phyloP scores from a whole-genome alignment of 768 basidiomycete species.

The Suillus discolor region DNA sequence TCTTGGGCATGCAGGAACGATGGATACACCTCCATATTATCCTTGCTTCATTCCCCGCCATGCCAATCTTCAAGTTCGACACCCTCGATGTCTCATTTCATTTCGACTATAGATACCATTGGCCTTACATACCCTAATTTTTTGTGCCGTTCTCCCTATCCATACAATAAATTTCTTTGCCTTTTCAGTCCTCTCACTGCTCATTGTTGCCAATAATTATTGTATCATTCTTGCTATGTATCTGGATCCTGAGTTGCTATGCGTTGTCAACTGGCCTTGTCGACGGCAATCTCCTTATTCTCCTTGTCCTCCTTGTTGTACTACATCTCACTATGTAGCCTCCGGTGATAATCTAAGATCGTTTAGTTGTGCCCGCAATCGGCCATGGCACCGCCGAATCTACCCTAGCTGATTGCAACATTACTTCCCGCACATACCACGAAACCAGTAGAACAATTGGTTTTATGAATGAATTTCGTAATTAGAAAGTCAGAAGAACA shows the following conservation, averaged over 20 bases:
- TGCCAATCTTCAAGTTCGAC: neutral
- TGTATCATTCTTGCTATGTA: neutral
- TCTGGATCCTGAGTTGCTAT: neutral
- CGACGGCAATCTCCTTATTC: neutral
- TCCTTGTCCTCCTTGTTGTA: neutral
- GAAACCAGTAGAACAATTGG: neutral
- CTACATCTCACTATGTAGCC: neutral
- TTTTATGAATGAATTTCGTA: neutral
- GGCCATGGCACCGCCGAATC: neutral
- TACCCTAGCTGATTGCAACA: neutral
- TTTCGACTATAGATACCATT: neutral
- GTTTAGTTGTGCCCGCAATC: neutral
- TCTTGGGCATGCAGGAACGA: neutral
- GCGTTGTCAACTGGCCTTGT: conserved; percentile 6
- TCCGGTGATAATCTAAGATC: neutral
- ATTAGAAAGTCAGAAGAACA: neutral
- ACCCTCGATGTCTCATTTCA: neutral
- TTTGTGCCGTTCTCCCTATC: neutral
- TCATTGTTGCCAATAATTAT: neutral
- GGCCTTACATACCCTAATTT: conserved; percentile 6
- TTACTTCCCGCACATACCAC: neutral
- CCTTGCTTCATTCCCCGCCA: neutral
- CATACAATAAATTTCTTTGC: neutral
- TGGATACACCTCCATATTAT: neutral
- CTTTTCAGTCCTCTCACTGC: neutral